Base-by-base conservation (phyloP, 306 rosid species). In the barrel medic (Medicago truncatula) region DNA sequence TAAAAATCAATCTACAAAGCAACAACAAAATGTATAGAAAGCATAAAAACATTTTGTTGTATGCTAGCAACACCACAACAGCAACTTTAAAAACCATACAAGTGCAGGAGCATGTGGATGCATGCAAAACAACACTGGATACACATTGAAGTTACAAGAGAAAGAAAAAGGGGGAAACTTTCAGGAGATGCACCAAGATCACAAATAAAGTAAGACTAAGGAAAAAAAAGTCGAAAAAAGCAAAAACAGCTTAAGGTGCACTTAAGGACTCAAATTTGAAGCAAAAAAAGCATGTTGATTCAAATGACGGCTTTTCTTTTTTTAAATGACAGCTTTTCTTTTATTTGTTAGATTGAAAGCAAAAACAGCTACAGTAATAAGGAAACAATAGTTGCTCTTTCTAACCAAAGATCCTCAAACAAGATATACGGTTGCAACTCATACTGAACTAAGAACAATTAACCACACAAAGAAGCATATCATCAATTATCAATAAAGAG, bases 261-360 rank as follows among this genome's bases (percentile, higher is more conserved):
- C 67, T n/a, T 28, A 28, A 28, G 69, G 70, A 65, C 17, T 28
- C 72, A 72, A 71, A 23, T 5, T 15, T 6, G 58, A 65, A 65
- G 77, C 58, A 38, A 34, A 64, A 31, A 70, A 70, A 53, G 43
- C 40, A 9, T 17, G 3, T 6, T 67, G 81, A 74, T 34, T 76
- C 82, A 73, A 75, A 84, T 75, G 80, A 71, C 84, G 77, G 83
- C 84, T 74, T 61, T 75, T 80, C 58, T 71, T 67, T 88, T 87
- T n/a, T n/a, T n/a, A 73, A 75, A 84, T 75, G 80, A 71, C 84
- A 75, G 83, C 84, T 74, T 61, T 75, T 80, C 58, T 71, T 67
- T 88, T 87, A 91, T 91, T 88, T 87, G 87, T 91, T 88, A 82
- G n/a, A 18, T 16, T 2, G 2, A 59, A 63, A 72, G 80, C 36